These are phyloP conservation scores for Colletotrichum chrysophilum DNA, from an alignment of 2,329 filamentous ascomycete genomes.

Conservation along the genomic window DNA sequence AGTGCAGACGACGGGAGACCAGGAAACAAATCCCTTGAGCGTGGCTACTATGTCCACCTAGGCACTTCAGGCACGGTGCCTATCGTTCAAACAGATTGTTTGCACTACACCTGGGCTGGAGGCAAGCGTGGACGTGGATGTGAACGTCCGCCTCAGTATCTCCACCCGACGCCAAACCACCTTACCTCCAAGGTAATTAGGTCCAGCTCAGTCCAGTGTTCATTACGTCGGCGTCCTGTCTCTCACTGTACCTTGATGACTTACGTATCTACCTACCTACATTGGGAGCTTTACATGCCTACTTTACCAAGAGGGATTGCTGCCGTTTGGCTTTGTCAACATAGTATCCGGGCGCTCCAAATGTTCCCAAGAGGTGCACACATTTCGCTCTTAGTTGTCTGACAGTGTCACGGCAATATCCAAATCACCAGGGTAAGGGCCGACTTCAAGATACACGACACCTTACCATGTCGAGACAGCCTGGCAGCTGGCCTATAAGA, in stretches of 20 bases:
- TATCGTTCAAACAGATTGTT: background rate
- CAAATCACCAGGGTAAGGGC: background rate
- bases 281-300: background rate
- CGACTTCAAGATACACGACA: background rate
- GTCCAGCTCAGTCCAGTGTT: background rate
- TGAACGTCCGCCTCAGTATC: background rate
- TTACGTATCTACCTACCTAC: background rate
- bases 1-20: too few species aligned
- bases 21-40: background rate
- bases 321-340: background rate
- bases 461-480: background rate
- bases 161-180: background rate
- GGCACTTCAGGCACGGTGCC: background rate
- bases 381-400: background rate
- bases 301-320: background rate
- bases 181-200: too few species aligned
- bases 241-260: background rate
- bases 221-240: background rate
- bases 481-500: background rate
- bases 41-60: background rate
- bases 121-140: background rate
- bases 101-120: background rate
- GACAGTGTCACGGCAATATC: background rate
- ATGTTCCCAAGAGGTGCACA: background rate
- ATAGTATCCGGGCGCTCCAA: background rate